Base-by-base conservation (phyloP, 1,284 basidiomycete species). In the Volvariella surrecta region DNA sequence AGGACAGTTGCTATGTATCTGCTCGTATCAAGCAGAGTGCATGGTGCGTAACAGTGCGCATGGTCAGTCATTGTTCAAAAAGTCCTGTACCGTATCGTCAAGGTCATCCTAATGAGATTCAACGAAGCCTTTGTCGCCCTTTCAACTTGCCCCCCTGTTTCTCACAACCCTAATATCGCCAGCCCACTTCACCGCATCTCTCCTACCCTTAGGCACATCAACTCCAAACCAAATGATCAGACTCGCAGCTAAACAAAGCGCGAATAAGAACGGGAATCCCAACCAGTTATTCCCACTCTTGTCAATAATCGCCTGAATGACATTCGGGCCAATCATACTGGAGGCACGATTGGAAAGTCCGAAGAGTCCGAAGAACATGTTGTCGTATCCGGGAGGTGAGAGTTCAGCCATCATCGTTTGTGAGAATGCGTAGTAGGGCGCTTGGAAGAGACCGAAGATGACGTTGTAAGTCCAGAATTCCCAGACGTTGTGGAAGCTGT, bases 321-420 rank as follows among this genome's bases (percentile, higher is more conserved):
- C 78, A 49, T 84, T 86, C 3, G 83, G 87, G 0, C 86, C 85
- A 37, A 89, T 78, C 74, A 87, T 83, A 2, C 79, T 83, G 11
- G 81, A 86, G 0, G 82, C 84, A n/a, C 84, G 76, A 59, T 87
- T 89, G 4, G 83, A 87, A 15, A 89, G 70, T 2, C 86, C 87
- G 49, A 86, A 89, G n/a, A 89, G 69, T 3, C 84, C 83, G 56
- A 88, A 89, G 60, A 86, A 87, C 84, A 86, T 88, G 55, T 89
- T 87, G 54, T 89, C 84, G 52, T 82, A 89, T 0, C 86, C 87
- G 0, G 84, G 84, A 11, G 87, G 85, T 17, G 81, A 76, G 10
- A 90, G 70, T 56, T 90, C 89, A 0, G 82, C 82, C 83, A 91
- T 89, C 84, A 89, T 86, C 1, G 88, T 89, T 61, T 89, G 86